These are phyloP conservation scores for Hyparrhenia diplandra DNA, from an alignment of 176 grass and related monocot genomes.

Conservation along the genomic window DNA sequence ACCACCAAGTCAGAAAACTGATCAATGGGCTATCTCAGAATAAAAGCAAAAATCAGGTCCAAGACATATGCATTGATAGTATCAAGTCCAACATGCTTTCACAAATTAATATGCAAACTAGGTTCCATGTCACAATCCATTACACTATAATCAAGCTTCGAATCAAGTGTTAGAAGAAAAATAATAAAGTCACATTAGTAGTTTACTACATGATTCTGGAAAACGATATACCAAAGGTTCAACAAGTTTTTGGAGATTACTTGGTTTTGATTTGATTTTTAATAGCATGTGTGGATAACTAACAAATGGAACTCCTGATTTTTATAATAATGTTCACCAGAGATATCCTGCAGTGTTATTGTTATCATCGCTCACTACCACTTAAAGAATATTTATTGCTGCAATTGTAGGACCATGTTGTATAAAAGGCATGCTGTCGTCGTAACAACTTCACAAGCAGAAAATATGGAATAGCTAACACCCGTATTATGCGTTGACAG, in stretches of 20 bases:
- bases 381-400: constrained; percentile 1
- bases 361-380: not conserved
- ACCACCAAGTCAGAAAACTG: not conserved
- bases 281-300: not conserved
- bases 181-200: not conserved
- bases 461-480: not conserved
- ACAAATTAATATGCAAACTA: constrained; percentile 12
- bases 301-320: not conserved
- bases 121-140: not conserved
- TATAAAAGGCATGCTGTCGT: not conserved
- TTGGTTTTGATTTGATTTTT: not conserved
- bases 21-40: not conserved
- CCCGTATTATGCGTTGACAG: not conserved
- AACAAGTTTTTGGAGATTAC: not conserved
- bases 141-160: not conserved
- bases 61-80: not conserved
- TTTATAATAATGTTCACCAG: not conserved
- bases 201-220: not conserved
- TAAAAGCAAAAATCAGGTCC: not conserved
- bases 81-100: not conserved
- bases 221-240: not conserved
- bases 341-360: not conserved
- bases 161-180: not conserved
- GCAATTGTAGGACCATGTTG: not conserved
- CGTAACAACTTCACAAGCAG: not conserved